Evolutionary conservation across 805 yeast genomes (phyloP).

Genomic region (Vanderwaltozyma polyspora): DNA sequence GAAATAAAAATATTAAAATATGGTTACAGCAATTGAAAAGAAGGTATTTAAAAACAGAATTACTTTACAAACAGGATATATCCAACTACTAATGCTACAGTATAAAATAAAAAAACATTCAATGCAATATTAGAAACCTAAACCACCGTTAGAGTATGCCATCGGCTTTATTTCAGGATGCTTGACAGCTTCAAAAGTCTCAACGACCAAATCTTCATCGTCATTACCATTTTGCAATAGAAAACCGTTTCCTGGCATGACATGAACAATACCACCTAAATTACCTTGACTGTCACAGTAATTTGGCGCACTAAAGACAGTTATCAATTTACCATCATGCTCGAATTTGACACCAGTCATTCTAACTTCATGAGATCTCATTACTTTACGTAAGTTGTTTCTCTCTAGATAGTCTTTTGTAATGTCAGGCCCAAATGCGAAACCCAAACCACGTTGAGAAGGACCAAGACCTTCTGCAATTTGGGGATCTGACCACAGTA

Average conservation of each 20-base stretch:
- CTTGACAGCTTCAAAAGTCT: constrained; percentile 66
- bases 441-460: constrained; percentile 88
- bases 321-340: constrained; percentile 74
- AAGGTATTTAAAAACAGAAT: too few species aligned
- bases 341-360: constrained; percentile 83
- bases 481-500: constrained; percentile 97
- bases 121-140: constrained; percentile 18
- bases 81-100: too few species aligned
- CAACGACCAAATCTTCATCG: constrained; percentile 39
- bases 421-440: constrained; percentile 94
- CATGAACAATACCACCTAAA: constrained; percentile 78
- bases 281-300: constrained; percentile 91
- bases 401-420: constrained; percentile 64
- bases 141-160: constrained; percentile 65
- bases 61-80: too few species aligned
- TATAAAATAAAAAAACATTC: background rate
- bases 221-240: constrained; percentile 33
- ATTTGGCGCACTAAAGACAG: constrained; percentile 98
- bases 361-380: constrained; percentile 92
- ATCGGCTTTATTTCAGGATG: constrained; percentile 91
- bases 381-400: constrained; percentile 66
- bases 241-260: constrained; percentile 31
- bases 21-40: too few species aligned
- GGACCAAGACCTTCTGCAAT: constrained; percentile 64
- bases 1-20: too few species aligned